Evolutionary conservation across 768 basidiomycete species (phyloP).

Genomic region (Trametes maxima): DNA sequence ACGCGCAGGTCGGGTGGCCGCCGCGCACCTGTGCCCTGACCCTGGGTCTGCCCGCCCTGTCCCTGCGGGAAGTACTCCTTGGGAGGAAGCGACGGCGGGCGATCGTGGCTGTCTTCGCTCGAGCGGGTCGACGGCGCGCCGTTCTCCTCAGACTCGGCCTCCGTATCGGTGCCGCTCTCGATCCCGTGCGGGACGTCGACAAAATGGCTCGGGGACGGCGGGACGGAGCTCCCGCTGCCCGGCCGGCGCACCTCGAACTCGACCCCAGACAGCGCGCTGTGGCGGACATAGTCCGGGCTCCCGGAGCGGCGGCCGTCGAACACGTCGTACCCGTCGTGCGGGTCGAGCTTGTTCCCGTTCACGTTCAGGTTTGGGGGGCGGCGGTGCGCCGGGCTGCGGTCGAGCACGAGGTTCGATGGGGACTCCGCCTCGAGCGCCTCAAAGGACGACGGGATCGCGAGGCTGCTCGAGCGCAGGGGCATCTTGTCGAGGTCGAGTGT

Average conservation of each 20-base stretch:
- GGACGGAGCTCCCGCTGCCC: constrained; percentile 43
- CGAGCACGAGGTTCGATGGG: constrained; percentile 13
- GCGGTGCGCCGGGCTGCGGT: constrained; percentile 13
- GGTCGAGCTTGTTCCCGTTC: constrained; percentile 15
- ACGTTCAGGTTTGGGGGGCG: constrained; percentile 23
- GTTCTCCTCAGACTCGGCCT: constrained; percentile 52
- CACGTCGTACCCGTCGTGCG: constrained; percentile 1
- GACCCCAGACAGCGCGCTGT: constrained; percentile 23
- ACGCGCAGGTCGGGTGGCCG: constrained; percentile 28
- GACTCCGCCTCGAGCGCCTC: constrained; percentile 22
- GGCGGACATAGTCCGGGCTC: constrained; percentile 17
- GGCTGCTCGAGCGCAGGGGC: constrained; percentile 38
- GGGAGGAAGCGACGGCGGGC: constrained; percentile 28
- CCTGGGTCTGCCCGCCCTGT: background rate
- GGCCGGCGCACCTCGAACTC: constrained; percentile 33
- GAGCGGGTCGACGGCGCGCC: background rate
- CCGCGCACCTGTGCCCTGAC: background rate
- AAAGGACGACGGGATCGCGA: constrained; percentile 24
- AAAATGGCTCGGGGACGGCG: constrained; percentile 61
- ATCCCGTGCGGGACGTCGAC: constrained; percentile 73
- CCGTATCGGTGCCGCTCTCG: constrained; percentile 76
- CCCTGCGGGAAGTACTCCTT: constrained; percentile 13
- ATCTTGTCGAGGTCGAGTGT: constrained; percentile 38
- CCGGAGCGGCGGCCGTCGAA: background rate
- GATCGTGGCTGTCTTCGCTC: constrained; percentile 8